Evolutionary conservation across 176 grass and related monocot genomes (phyloP), one percentile per base, ranked within the genome.

Genomic region (Tuctoria greenei): DNA sequence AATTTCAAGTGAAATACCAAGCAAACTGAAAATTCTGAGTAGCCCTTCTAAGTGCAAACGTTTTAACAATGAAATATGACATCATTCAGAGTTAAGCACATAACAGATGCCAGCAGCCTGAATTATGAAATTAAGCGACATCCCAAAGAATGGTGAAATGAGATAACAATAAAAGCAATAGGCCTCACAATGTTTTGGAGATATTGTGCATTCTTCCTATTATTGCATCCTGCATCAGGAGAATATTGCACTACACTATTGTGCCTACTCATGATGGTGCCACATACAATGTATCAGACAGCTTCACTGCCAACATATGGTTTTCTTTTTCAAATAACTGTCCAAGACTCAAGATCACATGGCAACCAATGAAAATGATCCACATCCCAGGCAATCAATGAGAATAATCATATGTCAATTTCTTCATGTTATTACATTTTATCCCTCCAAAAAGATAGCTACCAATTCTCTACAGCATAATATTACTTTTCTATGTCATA

Each of bases 1-100:
- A 55, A 75, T n/a, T 28, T 44, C 16, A 79, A 47, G 25, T 57
- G 39, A 54, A 72, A 72, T 27, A 26, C n/a, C 45, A 45, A 58
- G 47, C 26, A 79, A 46, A 18, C 26, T 24, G 37, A 78, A 52
- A 57, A 56, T 25, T 37, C 27, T 51, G 26, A 25, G 38, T 56
- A 66, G 13, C 37, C 37, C 8, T 36, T 1, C 9, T 52, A 71
- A 37, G 16, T 45, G 20, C 10, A 35, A 65, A 56, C 18, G 38
- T 3, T 60, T 78, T 56, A 41, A 56, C 61, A 12, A 28, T 6
- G 8, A 67, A 78, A 8, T 51, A 55, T 18, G 2, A 56, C 5
- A 63, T 20, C 80, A 63, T 8, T 11, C 9, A 16, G 11, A 64
- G 14, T 37, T 37, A 28, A 37, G 74, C 10, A 39, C 17, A 7